Evolutionary conservation across 805 yeast genomes (phyloP).

Genomic region (Ogataea pini): DNA sequence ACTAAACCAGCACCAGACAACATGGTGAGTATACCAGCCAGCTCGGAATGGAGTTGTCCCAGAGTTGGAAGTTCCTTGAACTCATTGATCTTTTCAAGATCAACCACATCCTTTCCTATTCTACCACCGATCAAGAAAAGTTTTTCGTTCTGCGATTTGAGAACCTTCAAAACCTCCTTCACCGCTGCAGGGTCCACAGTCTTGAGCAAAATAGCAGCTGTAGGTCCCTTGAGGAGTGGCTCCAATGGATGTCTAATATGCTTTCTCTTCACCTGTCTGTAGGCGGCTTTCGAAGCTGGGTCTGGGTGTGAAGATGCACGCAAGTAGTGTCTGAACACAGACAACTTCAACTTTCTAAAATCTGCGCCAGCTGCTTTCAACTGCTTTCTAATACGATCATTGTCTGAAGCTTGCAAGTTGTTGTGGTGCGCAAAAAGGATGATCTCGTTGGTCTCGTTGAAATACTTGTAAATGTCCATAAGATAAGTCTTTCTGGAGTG

Average conservation of each 20-base stretch:
- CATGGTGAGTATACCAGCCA: conserved; percentile 79
- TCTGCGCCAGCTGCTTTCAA: conserved; percentile 67
- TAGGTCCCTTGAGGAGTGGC: conserved; percentile 78
- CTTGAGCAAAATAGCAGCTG: conserved; percentile 72
- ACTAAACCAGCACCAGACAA: conserved; percentile 90
- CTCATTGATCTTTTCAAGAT: conserved; percentile 50
- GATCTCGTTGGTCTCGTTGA: conserved; percentile 68
- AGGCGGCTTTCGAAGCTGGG: conserved; percentile 66
- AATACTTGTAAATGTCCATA: conserved; percentile 73
- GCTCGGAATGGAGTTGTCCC: conserved; percentile 73
- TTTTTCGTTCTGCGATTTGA: conserved; percentile 68
- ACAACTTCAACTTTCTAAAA: conserved; percentile 66
- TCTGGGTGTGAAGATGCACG: conserved; percentile 68
- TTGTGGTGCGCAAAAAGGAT: conserved; percentile 83
- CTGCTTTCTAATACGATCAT: conserved; percentile 60
- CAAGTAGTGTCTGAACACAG: conserved; percentile 72
- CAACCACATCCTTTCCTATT: conserved; percentile 61
- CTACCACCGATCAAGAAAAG: conserved; percentile 84
- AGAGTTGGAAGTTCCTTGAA: conserved; percentile 76
- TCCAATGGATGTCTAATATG: conserved; percentile 63
- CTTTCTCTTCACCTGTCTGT: conserved; percentile 38
- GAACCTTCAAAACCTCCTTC: conserved; percentile 56
- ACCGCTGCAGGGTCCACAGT: conserved; percentile 72
- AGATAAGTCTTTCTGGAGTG: conserved; percentile 83
- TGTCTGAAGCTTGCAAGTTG: conserved; percentile 71